Evolutionary conservation across 2,329 filamentous ascomycete species (phyloP).

Genomic region (Aspergillus fumigatiaffinis): DNA sequence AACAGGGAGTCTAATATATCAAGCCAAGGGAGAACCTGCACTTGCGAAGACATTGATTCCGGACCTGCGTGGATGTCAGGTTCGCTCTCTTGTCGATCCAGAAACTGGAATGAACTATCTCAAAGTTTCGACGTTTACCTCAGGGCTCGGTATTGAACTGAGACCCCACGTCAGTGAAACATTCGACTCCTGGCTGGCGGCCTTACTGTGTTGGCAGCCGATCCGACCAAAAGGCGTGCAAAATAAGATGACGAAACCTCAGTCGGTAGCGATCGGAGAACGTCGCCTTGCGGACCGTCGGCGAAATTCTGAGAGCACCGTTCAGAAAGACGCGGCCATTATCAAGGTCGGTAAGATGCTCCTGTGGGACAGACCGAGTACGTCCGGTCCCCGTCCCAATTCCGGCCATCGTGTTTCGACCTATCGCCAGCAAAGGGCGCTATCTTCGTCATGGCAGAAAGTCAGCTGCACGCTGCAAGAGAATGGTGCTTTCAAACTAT

Average conservation of each 20-base stretch:
- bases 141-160: slow-evolving; percentile 45
- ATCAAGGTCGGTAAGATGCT: slow-evolving; percentile 94
- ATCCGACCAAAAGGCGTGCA: slow-evolving; percentile 48
- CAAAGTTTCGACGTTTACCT: slow-evolving; percentile 47
- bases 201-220: slow-evolving; percentile 50
- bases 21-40: slow-evolving; percentile 47
- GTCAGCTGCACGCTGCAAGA: slow-evolving; percentile 93
- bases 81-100: slow-evolving; percentile 46
- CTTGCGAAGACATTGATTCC: slow-evolving; percentile 47
- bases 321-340: slow-evolving; percentile 69
- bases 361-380: slow-evolving; percentile 76
- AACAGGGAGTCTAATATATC: slow-evolving; percentile 48
- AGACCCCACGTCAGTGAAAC: slow-evolving; percentile 48
- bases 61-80: slow-evolving; percentile 48
- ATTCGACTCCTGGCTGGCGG: slow-evolving; percentile 50
- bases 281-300: slow-evolving; percentile 41
- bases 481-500: slow-evolving; percentile 88
- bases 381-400: slow-evolving; percentile 34
- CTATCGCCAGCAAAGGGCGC: slow-evolving; percentile 54
- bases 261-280: slow-evolving; percentile 42
- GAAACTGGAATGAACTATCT: slow-evolving; percentile 45
- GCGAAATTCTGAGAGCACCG: slow-evolving; percentile 45
- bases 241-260: slow-evolving; percentile 49
- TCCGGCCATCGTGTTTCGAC: slow-evolving; percentile 46
- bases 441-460: slow-evolving; percentile 70